Percentiles rank a stretch among this genome's conserved stretches.
These are phyloP conservation scores for Eucalyptus regnans DNA, from an alignment of 345 rosid species.

Conservation along the genomic window DNA sequence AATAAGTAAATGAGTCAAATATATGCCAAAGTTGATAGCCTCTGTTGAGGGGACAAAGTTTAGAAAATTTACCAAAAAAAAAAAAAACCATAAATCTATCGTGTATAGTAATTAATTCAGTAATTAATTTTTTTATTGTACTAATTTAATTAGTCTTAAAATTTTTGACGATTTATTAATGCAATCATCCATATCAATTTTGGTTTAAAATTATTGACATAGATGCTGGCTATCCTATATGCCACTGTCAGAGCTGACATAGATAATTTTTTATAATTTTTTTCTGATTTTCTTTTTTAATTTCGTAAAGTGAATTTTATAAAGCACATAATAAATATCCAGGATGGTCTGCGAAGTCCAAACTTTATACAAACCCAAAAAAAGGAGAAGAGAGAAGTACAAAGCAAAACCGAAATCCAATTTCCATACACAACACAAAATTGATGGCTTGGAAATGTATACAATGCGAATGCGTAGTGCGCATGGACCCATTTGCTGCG, in stretches of 20 bases:
- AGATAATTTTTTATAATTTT: too few relatives aligned
- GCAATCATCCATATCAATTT: neutral
- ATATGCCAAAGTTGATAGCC: neutral
- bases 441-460: neutral
- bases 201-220: neutral
- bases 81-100: neutral
- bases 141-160: neutral
- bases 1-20: neutral
- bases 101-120: neutral
- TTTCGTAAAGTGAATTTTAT: neutral
- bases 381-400: neutral
- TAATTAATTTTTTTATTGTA: neutral
- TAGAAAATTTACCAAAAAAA: neutral
- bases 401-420: neutral
- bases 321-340: neutral
- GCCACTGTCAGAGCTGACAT: rapidly evolving
- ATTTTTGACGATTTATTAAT: neutral
- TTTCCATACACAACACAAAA: neutral
- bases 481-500: neutral
- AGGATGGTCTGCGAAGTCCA: neutral
- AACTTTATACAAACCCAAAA: neutral
- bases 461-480: neutral
- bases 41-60: neutral
- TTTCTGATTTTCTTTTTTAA: neutral
- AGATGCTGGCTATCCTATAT: rapidly evolving